phyloP scores from a whole-genome alignment of 768 basidiomycete species.

The Lactifluus volemus region DNA sequence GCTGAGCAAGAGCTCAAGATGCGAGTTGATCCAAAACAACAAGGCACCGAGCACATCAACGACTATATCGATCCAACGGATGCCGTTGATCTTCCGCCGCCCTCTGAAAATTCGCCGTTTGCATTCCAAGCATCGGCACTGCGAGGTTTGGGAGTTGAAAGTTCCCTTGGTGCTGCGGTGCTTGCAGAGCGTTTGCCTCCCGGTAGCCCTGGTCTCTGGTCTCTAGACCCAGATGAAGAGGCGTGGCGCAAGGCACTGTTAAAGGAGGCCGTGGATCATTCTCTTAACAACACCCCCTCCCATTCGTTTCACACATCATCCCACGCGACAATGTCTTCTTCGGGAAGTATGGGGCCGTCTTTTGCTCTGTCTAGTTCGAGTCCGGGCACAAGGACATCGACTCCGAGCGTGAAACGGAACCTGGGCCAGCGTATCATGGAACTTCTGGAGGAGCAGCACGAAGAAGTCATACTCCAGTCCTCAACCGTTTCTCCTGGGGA shows the following conservation, averaged over 20 bases:
- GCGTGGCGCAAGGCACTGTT: conserved; percentile 72
- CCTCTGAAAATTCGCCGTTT: conserved; percentile 59
- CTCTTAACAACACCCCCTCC: conserved; percentile 48
- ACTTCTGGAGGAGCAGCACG: conserved; percentile 16
- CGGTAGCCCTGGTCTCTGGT: conserved; percentile 49
- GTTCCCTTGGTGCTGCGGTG: conserved; percentile 67
- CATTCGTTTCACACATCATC: conserved; percentile 32
- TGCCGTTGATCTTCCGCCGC: conserved; percentile 68
- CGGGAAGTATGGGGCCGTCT: conserved; percentile 24
- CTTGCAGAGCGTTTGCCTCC: conserved; percentile 67
- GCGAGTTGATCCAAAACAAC: conserved; percentile 41
- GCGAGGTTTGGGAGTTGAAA: conserved; percentile 63
- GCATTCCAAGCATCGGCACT: conserved; percentile 67
- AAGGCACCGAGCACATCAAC: conserved; percentile 34
- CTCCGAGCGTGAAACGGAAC: conserved; percentile 17
- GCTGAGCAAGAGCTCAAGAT: conserved; percentile 64
- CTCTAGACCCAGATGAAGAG: conserved; percentile 47
- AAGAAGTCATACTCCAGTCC: neutral
- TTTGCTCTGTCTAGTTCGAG: conserved; percentile 10
- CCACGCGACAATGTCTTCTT: conserved; percentile 8
- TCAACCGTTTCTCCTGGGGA: neutral
- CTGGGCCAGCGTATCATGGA: conserved; percentile 19
- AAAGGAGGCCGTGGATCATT: conserved; percentile 71
- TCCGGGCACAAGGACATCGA: conserved; percentile 3
- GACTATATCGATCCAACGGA: conserved; percentile 79